Evolutionary conservation across 2,329 filamentous ascomycete genomes (phyloP).

Genomic region (Colletotrichum tofieldiae): DNA sequence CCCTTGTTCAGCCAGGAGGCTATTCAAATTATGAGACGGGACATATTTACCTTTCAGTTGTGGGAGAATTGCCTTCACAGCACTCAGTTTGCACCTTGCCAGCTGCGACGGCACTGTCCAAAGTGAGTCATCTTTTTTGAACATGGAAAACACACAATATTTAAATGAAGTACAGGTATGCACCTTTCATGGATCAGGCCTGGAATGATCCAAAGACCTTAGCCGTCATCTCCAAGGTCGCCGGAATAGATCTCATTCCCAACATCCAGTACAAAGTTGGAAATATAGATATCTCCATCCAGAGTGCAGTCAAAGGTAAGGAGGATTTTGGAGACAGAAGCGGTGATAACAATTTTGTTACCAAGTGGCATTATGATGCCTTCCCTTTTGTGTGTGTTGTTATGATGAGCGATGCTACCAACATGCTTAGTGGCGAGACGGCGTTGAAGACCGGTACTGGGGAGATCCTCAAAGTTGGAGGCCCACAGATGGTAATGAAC

Average conservation of each 20-base stretch:
- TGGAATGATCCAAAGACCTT: constrained; percentile 62
- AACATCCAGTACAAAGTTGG: constrained; percentile 70
- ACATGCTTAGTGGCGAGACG: constrained; percentile 77
- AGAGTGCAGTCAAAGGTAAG: constrained; percentile 62
- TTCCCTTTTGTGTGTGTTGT: constrained; percentile 80
- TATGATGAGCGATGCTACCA: constrained; percentile 75
- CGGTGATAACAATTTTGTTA: constrained; percentile 57
- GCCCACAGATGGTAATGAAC: constrained; percentile 69
- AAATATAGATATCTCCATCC: constrained; percentile 69
- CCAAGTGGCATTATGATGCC: constrained; percentile 76
- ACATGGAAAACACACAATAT: background rate
- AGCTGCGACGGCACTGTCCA: constrained; percentile 22
- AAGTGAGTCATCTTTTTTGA: background rate
- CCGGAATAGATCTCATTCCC: constrained; percentile 69
- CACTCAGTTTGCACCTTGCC: constrained; percentile 45
- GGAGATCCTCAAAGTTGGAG: constrained; percentile 70
- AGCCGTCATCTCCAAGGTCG: constrained; percentile 65
- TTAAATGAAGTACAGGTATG: background rate
- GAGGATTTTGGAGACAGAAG: constrained; percentile 59
- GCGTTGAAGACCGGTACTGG: constrained; percentile 68
- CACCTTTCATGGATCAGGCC: constrained; percentile 58
- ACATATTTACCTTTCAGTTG: constrained; percentile 73
- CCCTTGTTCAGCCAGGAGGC: constrained; percentile 74
- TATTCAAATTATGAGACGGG: constrained; percentile 72
- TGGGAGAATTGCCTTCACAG: constrained; percentile 70